Evolutionary conservation across 176 grass and related monocot species (phyloP), one percentile per base, ranked within the genome.

Genomic region (Alloteropsis semialata): DNA sequence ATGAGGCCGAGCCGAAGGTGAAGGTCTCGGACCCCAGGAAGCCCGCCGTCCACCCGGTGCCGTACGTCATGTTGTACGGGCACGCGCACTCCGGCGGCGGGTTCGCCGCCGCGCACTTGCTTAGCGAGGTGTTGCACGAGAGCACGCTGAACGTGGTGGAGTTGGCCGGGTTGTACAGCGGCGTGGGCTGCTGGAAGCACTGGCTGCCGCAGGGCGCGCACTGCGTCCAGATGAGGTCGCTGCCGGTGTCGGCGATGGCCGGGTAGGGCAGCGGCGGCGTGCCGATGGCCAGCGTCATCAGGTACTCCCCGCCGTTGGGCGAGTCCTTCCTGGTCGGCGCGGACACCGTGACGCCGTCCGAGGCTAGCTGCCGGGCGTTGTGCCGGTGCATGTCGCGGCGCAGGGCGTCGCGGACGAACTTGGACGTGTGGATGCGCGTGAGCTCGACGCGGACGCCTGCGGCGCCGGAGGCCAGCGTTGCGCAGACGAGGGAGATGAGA

Each of bases 211-310:
- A 97, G 11, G 89, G 81, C 5, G 48, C 44, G 89, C 86, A 94
- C 83, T 89, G 78, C 49, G 89, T 89, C 92, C 92, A 94, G 44
- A 91, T 81, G 62, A 94, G 92, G 79, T 94, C 86, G 77, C 92
- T 94, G 83, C 86, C 92, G 6, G 89, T 94, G 72, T 91, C 89
- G 1, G 67, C 53, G 30, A 92, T 89, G 67, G 94, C 89, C 14
- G 69, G 64, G 88, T 87, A 88, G 2, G 55, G 0, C 12, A 82
- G 22, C 30, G 94, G 57, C n/a, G 94, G 92, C 37, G 88, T 92
- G 14, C 94, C 94, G 45, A 97, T 83, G 14, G 89, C 43, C 81
- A 97, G 77, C 53, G 65, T 73, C 94, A 97, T 94, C 49, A 82
- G 43, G 82, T 92, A 97, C 84, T 92, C 87, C 13, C 43, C 43